Conservation (phyloP, 371 early-diverging fungal species). For the Batkoa obscura region DNA sequence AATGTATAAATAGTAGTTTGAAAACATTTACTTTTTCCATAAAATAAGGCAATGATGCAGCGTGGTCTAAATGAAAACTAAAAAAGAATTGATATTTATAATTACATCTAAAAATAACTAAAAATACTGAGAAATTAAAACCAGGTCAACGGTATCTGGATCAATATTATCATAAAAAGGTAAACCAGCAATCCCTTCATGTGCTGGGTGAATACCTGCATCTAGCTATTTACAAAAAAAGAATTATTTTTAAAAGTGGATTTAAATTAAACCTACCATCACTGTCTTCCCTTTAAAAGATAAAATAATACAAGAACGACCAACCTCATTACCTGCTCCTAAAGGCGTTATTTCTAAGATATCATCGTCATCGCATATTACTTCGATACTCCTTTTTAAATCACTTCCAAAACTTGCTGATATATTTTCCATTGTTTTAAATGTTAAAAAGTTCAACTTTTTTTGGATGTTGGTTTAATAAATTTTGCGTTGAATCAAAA, state of each 20-base stretch:
- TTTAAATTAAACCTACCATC: constrained; percentile 20
- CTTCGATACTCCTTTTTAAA: no score
- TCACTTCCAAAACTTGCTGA: no score
- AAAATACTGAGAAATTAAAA: constrained; percentile 91
- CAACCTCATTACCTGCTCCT: constrained; percentile 99
- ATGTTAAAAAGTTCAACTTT: no score
- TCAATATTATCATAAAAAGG: constrained; percentile 98
- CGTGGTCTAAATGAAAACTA: constrained; percentile 99
- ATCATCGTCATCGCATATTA: no score
- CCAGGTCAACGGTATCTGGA: constrained; percentile 77
- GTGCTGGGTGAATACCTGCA: constrained; percentile 98
- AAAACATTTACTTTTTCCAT: constrained; percentile 65
- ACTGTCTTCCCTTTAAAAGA: constrained; percentile 93
- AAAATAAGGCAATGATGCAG: constrained; percentile 97
- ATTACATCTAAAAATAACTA: constrained; percentile 4
- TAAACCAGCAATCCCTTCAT: constrained; percentile 86
- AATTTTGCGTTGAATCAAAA: no score
- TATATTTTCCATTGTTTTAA: no score
- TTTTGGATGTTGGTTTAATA: no score
- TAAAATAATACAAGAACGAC: constrained; percentile 91
- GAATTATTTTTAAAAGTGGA: background rate
- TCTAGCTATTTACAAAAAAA: constrained; percentile 46
- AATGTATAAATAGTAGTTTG: background rate
- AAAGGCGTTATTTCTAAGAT: constrained; percentile 82
- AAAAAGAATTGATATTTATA: background rate